Evolutionary conservation across 495 filamentous ascomycete species (phyloP).

Genomic region (Aspergillus cristatus): DNA sequence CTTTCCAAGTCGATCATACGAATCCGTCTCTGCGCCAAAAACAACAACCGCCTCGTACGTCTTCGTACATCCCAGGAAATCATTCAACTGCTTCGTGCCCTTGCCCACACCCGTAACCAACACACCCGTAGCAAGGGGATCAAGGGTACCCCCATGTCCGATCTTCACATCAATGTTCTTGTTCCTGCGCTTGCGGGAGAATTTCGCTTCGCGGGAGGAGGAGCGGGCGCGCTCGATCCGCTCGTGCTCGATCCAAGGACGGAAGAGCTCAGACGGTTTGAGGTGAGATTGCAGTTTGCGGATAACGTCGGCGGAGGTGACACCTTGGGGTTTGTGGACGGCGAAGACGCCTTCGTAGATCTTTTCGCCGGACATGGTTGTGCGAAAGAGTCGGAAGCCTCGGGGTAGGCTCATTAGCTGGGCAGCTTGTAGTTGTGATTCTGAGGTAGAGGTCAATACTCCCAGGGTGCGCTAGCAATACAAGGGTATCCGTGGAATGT

Average conservation of each 20-base stretch:
- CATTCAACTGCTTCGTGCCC: constrained; percentile 71
- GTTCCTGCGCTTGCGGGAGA: constrained; percentile 48
- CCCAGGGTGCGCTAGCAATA: no score
- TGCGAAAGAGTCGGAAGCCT: constrained; percentile 25
- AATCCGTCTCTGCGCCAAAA: constrained; percentile 89
- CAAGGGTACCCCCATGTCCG: constrained; percentile 91
- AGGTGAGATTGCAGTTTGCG: constrained; percentile 74
- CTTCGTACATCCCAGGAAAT: constrained; percentile 83
- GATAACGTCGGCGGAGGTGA: constrained; percentile 80
- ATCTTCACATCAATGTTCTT: constrained; percentile 69
- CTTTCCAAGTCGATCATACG: constrained; percentile 79
- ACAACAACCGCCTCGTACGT: constrained; percentile 81
- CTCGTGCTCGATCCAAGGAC: constrained; percentile 60
- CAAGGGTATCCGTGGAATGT: no score
- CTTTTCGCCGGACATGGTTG: constrained; percentile 49
- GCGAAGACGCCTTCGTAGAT: constrained; percentile 73
- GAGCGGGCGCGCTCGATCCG: constrained; percentile 28
- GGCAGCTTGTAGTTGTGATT: no score
- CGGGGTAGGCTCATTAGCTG: constrained; percentile 25
- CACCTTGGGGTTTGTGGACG: constrained; percentile 81
- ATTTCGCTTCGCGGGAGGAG: constrained; percentile 32
- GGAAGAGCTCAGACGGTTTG: constrained; percentile 69
- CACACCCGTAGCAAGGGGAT: constrained; percentile 89
- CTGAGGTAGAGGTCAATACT: no score
- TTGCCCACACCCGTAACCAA: constrained; percentile 78